phyloP scores from a whole-genome alignment of 257 asterid species.

The Galeopsis tetrahit region DNA sequence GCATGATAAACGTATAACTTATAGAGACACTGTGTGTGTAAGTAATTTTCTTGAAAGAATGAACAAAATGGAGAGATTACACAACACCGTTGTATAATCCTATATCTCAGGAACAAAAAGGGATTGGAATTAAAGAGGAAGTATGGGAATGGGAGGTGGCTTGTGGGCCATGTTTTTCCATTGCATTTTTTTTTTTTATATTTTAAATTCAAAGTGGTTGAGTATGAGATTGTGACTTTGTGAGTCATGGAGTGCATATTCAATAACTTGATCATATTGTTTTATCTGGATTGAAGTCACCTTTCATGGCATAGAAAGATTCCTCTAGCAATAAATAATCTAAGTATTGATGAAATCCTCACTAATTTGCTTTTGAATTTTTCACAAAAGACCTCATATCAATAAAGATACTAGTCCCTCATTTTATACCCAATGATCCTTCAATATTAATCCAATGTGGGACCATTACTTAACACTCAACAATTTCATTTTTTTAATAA shows the following conservation, averaged over 20 bases:
- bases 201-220: not conserved
- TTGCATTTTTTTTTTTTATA: not conserved
- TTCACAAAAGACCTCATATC: too few species aligned
- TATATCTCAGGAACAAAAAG: not conserved
- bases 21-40: not conserved
- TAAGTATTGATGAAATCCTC: too few species aligned
- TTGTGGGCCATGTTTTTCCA: not conserved
- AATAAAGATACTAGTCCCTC: too few species aligned
- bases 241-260: not conserved
- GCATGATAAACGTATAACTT: constrained; percentile 7
- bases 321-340: not conserved
- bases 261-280: constrained; percentile 3
- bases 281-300: constrained; percentile 4
- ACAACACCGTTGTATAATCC: not conserved
- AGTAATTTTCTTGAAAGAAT: constrained; percentile 3
- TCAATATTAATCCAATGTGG: too few species aligned
- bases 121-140: not conserved
- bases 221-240: not conserved
- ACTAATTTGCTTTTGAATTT: too few species aligned
- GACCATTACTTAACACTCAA: too few species aligned
- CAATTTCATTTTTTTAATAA: too few species aligned
- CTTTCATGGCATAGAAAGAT: constrained; percentile 5
- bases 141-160: not conserved
- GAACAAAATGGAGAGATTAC: constrained; percentile 10
- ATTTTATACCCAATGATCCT: too few species aligned